These are phyloP conservation scores for Lactarius sp. DNA, from an alignment of 768 basidiomycete species.

Conservation along the genomic window DNA sequence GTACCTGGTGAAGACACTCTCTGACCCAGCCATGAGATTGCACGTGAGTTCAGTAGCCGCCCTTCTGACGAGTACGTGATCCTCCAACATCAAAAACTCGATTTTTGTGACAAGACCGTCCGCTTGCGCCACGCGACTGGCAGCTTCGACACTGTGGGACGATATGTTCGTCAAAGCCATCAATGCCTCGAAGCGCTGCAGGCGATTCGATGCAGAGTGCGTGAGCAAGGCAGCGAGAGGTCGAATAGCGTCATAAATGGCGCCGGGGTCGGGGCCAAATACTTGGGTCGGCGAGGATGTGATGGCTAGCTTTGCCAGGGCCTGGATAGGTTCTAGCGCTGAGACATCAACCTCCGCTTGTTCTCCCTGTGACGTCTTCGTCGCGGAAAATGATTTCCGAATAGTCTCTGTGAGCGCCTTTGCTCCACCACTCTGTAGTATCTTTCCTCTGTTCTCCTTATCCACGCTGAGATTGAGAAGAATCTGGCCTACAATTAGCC, in stretches of 20 bases:
- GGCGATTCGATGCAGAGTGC: constrained; percentile 58
- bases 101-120: constrained; percentile 59
- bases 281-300: constrained; percentile 87
- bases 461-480: constrained; percentile 72
- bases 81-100: constrained; percentile 75
- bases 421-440: constrained; percentile 74
- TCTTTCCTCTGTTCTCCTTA: constrained; percentile 67
- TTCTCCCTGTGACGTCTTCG: constrained; percentile 27
- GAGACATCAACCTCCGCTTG: constrained; percentile 37
- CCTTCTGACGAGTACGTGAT: constrained; percentile 74
- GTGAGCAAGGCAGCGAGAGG: constrained; percentile 73
- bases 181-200: constrained; percentile 87
- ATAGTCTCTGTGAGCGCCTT: constrained; percentile 60
- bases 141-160: constrained; percentile 62
- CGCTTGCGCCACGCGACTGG: constrained; percentile 59
- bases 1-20: constrained; percentile 71
- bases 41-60: constrained; percentile 90
- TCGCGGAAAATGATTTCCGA: constrained; percentile 40
- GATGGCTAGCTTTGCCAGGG: constrained; percentile 88
- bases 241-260: constrained; percentile 75
- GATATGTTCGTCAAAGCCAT: constrained; percentile 97
- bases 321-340: constrained; percentile 70
- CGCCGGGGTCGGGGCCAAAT: constrained; percentile 79
- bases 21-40: constrained; percentile 79
- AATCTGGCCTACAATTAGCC: constrained; percentile 52